phyloP scores from a whole-genome alignment of 1,284 basidiomycete species.

The Naganishia albida region DNA sequence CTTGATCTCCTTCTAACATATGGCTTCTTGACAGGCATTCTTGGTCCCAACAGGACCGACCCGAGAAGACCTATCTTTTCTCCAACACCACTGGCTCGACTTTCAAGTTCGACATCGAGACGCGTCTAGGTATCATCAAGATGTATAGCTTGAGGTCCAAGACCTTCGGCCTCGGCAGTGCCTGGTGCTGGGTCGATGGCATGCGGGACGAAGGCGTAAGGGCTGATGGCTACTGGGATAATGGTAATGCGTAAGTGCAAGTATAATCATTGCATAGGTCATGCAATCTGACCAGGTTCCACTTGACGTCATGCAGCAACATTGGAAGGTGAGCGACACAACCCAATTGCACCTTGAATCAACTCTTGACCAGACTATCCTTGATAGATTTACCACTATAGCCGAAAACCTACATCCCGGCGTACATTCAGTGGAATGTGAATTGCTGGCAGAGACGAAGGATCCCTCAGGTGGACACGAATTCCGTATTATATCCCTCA shows the following conservation, averaged over 20 bases:
- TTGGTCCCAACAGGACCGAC: slow-evolving; percentile 48
- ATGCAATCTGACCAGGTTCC: not conserved
- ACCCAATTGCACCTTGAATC: not conserved
- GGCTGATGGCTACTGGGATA: slow-evolving; percentile 48
- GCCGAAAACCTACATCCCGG: slow-evolving; percentile 26
- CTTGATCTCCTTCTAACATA: not conserved
- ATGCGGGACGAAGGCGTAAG: slow-evolving; percentile 38
- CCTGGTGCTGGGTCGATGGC: slow-evolving; percentile 50
- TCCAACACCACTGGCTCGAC: slow-evolving; percentile 42
- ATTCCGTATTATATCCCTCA: slow-evolving; percentile 35
- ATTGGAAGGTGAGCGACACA: slow-evolving; percentile 29
- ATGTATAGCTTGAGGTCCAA: slow-evolving; percentile 48
- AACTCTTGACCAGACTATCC: not conserved
- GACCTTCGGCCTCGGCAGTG: slow-evolving; percentile 48
- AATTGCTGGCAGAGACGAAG: slow-evolving; percentile 33
- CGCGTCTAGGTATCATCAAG: slow-evolving; percentile 48
- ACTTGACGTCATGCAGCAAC: slow-evolving; percentile 18
- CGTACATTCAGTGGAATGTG: slow-evolving; percentile 30
- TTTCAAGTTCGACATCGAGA: slow-evolving; percentile 47
- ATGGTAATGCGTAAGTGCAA: slow-evolving; percentile 42
- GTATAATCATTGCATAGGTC: not conserved
- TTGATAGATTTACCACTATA: slow-evolving; percentile 32
- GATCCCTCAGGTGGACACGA: slow-evolving; percentile 34
- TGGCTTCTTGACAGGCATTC: slow-evolving; percentile 35
- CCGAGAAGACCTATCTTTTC: slow-evolving; percentile 51